Evolutionary conservation across 768 basidiomycete genomes (phyloP), one percentile per base, ranked within the genome.

Genomic region (Pulveroboletus sp.): DNA sequence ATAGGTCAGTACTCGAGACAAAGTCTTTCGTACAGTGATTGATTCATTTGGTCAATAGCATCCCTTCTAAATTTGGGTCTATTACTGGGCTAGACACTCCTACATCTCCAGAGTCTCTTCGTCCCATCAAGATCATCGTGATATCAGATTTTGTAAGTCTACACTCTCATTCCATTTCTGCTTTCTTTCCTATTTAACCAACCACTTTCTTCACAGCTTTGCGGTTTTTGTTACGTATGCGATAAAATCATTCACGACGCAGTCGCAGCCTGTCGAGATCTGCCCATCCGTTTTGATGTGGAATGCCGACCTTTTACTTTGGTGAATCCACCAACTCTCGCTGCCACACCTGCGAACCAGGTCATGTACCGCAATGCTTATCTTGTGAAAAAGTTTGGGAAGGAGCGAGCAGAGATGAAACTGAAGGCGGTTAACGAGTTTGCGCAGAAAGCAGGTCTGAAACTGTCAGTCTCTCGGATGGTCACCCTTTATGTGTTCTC

Each of bases 181-280:
- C 24, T 2, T 7, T 7, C 7, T 32, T 31, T 30, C 6, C 52
- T 41, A 41, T 12, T 33, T 15, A 10, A 10, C 24, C 17, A 12
- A 12, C 8, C 35, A 21, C 15, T 18, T 17, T n/a, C 0, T 33
- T 15, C 2, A 5, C 52, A 69, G 69, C 46, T 66, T 41, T 71
- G 70, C 30, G 51, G 46, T 26, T 71, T 70, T 57, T 73, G 72
- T 54, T 73, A 70, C 54, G 53, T 73, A 36, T 65, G 67, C 36
- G 62, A 66, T 46, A 71, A 67, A 45, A 51, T 66, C 28, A 50
- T 73, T 26, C 56, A 51, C 21, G 59, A 61, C 30, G 72, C 72
- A 15, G 65, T 73, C 37, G 57, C 64, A 38, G 62, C 62, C 17
- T 68, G 68, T 38, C 43, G 44, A 7, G 54, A 61, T 49, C 58